Evolutionary conservation across 2,329 filamentous ascomycete genomes (phyloP).

Genomic region (Stromatinia cepivora): DNA sequence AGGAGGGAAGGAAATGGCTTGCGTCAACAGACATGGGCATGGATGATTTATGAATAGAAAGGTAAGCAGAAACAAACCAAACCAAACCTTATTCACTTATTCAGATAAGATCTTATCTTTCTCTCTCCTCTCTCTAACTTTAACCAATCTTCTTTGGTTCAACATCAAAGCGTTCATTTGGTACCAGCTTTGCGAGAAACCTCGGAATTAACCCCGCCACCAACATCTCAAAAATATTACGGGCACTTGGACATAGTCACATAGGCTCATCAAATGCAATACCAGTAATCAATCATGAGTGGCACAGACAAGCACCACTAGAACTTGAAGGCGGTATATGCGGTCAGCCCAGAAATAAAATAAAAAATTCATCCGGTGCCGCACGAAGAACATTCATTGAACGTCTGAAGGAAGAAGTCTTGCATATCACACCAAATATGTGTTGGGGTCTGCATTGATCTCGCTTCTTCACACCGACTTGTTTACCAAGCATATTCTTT

Average conservation of each 20-base stretch:
- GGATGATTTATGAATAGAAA: neutral
- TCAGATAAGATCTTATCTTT: conserved; percentile 17
- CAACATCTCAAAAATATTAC: neutral
- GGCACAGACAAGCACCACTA: neutral
- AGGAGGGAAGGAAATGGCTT: conserved; percentile 6
- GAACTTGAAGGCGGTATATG: neutral
- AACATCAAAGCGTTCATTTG: conserved; percentile 2
- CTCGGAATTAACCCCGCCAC: conserved; percentile 13
- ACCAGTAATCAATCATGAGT: neutral
- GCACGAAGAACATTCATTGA: neutral
- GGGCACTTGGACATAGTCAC: neutral
- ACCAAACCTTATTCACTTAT: neutral
- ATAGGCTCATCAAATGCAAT: too few species aligned
- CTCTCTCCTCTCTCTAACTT: too few species aligned
- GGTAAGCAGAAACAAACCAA: neutral
- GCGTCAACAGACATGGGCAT: conserved; percentile 1
- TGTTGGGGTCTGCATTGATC: conserved; percentile 3
- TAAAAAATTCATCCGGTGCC: neutral
- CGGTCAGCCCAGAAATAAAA: neutral
- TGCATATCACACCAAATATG: conserved; percentile 6
- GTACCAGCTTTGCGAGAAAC: neutral
- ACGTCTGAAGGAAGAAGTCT: neutral
- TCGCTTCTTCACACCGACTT: conserved; percentile 13
- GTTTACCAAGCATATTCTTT: conserved; percentile 15
- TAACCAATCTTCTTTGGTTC: neutral